Percentiles rank a stretch among this genome's conserved stretches.
phyloP scores from a whole-genome alignment of 306 rosid species.

The Geum urbanum region DNA sequence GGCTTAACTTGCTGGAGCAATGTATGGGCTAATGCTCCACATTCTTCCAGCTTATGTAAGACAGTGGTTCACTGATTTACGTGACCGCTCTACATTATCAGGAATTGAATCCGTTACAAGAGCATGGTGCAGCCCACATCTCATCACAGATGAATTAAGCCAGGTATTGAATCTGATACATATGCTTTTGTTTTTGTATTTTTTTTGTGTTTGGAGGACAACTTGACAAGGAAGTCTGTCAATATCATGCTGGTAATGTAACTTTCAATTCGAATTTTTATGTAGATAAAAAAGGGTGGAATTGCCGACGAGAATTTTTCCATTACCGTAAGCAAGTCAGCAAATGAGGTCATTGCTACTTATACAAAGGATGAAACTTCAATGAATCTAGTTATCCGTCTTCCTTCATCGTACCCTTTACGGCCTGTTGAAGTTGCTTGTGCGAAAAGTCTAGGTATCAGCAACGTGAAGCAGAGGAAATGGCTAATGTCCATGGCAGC shows the following conservation, averaged over 20 bases:
- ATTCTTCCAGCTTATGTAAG: conserved; percentile 97
- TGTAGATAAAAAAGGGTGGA: conserved; percentile 86
- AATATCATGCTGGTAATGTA: not conserved
- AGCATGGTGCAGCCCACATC: conserved; percentile 86
- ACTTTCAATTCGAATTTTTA: conserved; percentile 22
- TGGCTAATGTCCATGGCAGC: conserved; percentile 95
- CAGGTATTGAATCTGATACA: conserved; percentile 43
- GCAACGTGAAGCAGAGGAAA: conserved; percentile 85
- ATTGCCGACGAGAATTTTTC: conserved; percentile 79
- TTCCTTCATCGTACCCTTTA: conserved; percentile 88
- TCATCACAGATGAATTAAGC: conserved; percentile 73
- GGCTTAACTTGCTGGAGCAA: conserved; percentile 72
- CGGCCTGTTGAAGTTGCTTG: conserved; percentile 91
- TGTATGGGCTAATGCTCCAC: conserved; percentile 79
- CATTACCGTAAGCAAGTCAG: conserved; percentile 84
- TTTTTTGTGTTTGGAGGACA: not conserved
- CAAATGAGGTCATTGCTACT: conserved; percentile 93
- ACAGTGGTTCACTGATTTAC: conserved; percentile 76
- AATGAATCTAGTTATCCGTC: conserved; percentile 89
- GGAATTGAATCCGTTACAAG: conserved; percentile 80
- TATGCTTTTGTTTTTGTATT: not conserved
- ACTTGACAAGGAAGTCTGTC: not conserved
- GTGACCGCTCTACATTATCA: conserved; percentile 65
- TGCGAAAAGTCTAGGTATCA: conserved; percentile 81
- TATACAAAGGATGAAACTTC: conserved; percentile 96